These are phyloP conservation scores for Trichoderma asperellum DNA, from an alignment of 2,329 filamentous ascomycete species.

Conservation along the genomic window DNA sequence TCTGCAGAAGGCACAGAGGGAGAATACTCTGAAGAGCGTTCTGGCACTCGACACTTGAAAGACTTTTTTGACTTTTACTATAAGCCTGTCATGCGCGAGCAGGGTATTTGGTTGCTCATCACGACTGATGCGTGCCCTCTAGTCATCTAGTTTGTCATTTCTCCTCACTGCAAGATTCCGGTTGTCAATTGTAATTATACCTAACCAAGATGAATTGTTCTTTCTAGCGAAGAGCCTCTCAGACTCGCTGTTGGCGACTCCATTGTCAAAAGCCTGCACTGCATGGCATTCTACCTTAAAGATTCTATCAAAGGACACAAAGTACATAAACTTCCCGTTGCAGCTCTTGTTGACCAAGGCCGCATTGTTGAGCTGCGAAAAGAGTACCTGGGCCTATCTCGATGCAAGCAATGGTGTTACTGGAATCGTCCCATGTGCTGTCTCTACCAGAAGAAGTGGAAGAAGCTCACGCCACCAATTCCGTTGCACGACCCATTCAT, in stretches of 20 bases:
- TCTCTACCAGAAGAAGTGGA: constrained; percentile 10
- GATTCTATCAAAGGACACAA: no score
- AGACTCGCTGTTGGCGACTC: neutral
- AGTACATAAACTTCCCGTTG: neutral
- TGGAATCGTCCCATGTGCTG: neutral
- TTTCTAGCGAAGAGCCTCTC: neutral
- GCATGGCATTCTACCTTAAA: neutral
- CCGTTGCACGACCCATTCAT: constrained; percentile 16
- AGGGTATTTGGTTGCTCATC: constrained; percentile 2
- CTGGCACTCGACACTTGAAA: neutral
- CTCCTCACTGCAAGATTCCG: neutral
- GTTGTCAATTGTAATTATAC: neutral
- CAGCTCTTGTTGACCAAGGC: constrained; percentile 7
- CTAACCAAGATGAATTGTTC: neutral
- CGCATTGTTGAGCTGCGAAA: neutral
- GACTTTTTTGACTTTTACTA: constrained; percentile 11
- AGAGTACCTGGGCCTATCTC: neutral
- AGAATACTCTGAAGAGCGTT: neutral
- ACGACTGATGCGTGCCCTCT: neutral
- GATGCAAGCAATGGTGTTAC: neutral
- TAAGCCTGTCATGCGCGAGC: neutral
- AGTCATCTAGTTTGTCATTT: neutral
- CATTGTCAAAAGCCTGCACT: neutral
- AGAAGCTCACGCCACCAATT: neutral
- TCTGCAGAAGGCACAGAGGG: neutral